phyloP scores from a whole-genome alignment of 768 basidiomycete species.

The Brasilioporus rufonigricans region DNA sequence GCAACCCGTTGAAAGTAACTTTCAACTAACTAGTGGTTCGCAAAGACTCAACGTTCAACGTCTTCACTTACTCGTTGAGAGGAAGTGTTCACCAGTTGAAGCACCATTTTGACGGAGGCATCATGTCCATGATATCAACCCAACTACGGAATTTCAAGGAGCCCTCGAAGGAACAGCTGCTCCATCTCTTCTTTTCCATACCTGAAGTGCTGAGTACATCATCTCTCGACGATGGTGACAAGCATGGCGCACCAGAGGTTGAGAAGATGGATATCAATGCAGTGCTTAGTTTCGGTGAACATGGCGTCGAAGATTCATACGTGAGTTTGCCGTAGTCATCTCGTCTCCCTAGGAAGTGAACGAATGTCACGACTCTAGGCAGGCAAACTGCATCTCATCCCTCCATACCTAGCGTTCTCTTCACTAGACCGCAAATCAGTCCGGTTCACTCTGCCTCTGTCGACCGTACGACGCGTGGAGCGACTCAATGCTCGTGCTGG shows the following conservation, averaged over 20 bases:
- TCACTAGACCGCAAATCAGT: slow-evolving; percentile 93
- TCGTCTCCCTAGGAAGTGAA: neutral
- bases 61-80: neutral
- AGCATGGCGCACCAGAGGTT: slow-evolving; percentile 36
- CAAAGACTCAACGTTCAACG: neutral
- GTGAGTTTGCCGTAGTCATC: slow-evolving; percentile 48
- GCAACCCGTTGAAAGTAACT: slow-evolving; percentile 5
- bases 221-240: slow-evolving; percentile 20
- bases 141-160: slow-evolving; percentile 92
- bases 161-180: slow-evolving; percentile 83
- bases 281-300: slow-evolving; percentile 72
- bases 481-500: slow-evolving; percentile 90
- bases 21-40: neutral
- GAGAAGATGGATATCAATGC: slow-evolving; percentile 88
- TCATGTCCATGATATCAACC: slow-evolving; percentile 81
- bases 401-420: slow-evolving; percentile 87
- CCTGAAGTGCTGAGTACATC: slow-evolving; percentile 41
- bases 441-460: slow-evolving; percentile 86
- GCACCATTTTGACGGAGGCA: slow-evolving; percentile 2
- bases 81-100: neutral
- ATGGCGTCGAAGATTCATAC: slow-evolving; percentile 89
- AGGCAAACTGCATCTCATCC: slow-evolving; percentile 84
- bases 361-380: slow-evolving; percentile 49
- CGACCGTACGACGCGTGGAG: slow-evolving; percentile 91
- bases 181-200: slow-evolving; percentile 84